Percentiles rank a stretch among this genome's conserved stretches.
phyloP scores from a whole-genome alignment of 108 stramenopile genomes.

The Chaetoceros tenuissimus region DNA sequence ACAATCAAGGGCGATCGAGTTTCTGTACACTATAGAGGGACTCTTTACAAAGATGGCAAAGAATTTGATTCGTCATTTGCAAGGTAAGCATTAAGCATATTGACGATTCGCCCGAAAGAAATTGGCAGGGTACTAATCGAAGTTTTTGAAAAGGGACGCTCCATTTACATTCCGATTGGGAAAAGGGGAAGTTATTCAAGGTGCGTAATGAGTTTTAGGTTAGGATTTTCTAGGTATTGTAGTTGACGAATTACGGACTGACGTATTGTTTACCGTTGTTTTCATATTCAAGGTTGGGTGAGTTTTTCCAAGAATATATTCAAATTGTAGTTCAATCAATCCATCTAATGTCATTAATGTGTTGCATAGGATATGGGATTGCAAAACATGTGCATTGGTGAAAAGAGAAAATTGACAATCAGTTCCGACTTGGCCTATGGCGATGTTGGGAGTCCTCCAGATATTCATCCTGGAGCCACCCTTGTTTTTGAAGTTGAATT shows the following conservation, averaged over 20 bases:
- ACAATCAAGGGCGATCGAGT: conserved; percentile 14
- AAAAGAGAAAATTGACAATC: conserved; percentile 14
- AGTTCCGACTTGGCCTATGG: conserved; percentile 7
- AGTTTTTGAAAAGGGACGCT: not conserved
- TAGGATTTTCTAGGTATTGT: too few species aligned
- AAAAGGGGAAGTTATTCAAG: not conserved
- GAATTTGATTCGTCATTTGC: conserved; percentile 28
- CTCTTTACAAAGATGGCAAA: conserved; percentile 24
- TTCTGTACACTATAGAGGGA: conserved; percentile 31
- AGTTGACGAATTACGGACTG: too few species aligned
- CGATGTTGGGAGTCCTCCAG: not conserved
- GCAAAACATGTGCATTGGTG: conserved; percentile 14
- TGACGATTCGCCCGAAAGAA: too few species aligned
- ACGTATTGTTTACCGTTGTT: too few species aligned
- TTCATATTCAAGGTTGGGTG: too few species aligned
- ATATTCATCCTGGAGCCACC: conserved; percentile 5
- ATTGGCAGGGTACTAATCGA: too few species aligned
- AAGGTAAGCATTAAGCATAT: conserved; percentile 3
- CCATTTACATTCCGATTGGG: not conserved
- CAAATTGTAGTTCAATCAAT: not conserved
- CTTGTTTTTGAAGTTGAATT: conserved; percentile 1
- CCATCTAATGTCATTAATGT: not conserved
- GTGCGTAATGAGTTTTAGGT: too few species aligned
- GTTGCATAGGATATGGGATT: conserved; percentile 7
- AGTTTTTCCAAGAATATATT: not conserved